A percentile compares a stretch with the other conserved stretches of the same genome.
Conservation (phyloP, 2,329 filamentous ascomycete genomes). For the Aspergillus spinulosporus region DNA sequence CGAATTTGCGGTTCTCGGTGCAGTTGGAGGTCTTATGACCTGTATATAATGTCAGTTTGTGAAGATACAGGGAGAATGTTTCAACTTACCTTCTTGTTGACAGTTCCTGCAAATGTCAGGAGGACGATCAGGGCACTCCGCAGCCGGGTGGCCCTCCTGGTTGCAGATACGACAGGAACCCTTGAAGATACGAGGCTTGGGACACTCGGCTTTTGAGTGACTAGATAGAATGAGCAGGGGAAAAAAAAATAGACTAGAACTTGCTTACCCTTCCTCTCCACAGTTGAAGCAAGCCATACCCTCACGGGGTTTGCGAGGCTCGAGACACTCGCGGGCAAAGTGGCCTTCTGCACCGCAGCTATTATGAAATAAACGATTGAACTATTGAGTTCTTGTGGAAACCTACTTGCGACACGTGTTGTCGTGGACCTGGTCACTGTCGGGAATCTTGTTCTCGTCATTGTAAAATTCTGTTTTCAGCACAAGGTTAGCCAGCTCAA, state of each 20-base stretch:
- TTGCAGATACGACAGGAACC: constrained; percentile 49
- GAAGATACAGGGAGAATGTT: not conserved
- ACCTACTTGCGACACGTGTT: constrained; percentile 41
- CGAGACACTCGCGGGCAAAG: constrained; percentile 47
- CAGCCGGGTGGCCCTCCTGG: constrained; percentile 48
- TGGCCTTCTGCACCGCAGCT: constrained; percentile 41
- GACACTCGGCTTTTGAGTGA: constrained; percentile 48
- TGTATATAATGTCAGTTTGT: constrained; percentile 17
- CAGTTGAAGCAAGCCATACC: constrained; percentile 46
- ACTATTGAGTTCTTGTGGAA: not conserved
- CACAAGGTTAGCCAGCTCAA: not conserved
- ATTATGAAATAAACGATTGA: constrained; percentile 13
- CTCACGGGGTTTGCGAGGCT: constrained; percentile 42
- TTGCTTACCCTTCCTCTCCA: constrained; percentile 41
- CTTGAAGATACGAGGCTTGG: constrained; percentile 49
- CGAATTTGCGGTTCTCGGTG: constrained; percentile 47
- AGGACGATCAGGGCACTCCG: constrained; percentile 47
- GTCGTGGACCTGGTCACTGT: constrained; percentile 20
- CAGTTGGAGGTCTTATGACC: constrained; percentile 49
- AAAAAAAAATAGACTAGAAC: no score
- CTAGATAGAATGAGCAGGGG: constrained; percentile 25
- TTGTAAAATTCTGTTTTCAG: not conserved
- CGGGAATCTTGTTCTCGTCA: constrained; percentile 22
- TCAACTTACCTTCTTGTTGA: constrained; percentile 42
- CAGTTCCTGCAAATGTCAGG: constrained; percentile 51